A percentile compares a stretch with the other conserved stretches of the same genome.
Conservation (phyloP, 345 rosid species). For the Erodium maritimum region DNA sequence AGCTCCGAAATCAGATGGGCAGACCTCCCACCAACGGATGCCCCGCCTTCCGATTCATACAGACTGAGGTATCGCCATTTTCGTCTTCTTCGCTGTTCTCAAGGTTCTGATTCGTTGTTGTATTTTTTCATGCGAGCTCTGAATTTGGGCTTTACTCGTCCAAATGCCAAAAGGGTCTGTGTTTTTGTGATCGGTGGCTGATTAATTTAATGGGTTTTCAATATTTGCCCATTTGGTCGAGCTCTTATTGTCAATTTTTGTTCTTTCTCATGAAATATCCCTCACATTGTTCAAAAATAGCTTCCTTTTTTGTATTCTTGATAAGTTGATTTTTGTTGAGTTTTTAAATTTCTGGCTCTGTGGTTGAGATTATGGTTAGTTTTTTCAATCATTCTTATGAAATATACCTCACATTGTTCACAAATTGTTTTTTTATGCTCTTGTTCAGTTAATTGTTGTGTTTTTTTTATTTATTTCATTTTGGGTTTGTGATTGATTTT, state of each 20-base stretch:
- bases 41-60: constrained; percentile 87
- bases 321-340: not conserved
- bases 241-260: not conserved
- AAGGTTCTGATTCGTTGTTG: not conserved
- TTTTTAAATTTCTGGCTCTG: not conserved
- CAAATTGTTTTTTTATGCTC: no score
- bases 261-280: not conserved
- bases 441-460: no score
- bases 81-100: not conserved
- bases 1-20: constrained; percentile 39
- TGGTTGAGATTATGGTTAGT: not conserved
- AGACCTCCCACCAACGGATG: constrained; percentile 95
- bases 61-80: constrained; percentile 43
- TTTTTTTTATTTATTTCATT: no score
- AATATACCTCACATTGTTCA: no score
- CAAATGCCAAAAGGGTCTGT: not conserved
- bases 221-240: not conserved
- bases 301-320: no score
- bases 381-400: no score
- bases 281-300: not conserved
- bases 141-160: not conserved
- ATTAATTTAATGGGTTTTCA: not conserved
- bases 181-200: not conserved
- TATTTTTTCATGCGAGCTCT: not conserved
- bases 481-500: not conserved